A percentile compares a stretch with the other conserved stretches of the same genome.
Conservation (phyloP, 352 stramenopile genomes). For the Globisporangium mamillatum region DNA sequence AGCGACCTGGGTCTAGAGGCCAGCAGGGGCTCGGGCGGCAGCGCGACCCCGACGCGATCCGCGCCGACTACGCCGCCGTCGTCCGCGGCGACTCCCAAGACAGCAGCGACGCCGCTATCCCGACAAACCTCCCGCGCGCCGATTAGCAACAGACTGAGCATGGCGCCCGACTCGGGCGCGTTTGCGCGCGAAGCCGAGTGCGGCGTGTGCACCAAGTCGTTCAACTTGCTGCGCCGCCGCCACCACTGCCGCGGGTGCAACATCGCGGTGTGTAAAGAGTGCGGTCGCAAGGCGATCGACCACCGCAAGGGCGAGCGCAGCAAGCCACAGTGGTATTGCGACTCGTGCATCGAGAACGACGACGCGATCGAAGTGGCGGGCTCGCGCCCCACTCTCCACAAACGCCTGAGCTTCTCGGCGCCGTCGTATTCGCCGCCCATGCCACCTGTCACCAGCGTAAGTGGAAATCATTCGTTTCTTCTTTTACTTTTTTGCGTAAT, state of each 20-base stretch:
- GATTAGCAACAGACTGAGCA: conserved; percentile 34
- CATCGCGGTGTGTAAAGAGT: conserved; percentile 84
- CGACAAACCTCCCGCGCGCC: conserved; percentile 22
- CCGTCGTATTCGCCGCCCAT: conserved; percentile 31
- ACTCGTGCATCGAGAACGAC: conserved; percentile 60
- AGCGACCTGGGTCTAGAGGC: conserved; percentile 19
- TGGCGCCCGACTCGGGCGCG: conserved; percentile 33
- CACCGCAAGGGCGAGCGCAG: conserved; percentile 43
- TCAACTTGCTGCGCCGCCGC: conserved; percentile 77
- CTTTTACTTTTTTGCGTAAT: not conserved
- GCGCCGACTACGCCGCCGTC: conserved; percentile 15
- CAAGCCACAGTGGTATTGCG: conserved; percentile 80
- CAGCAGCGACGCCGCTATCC: conserved; percentile 5
- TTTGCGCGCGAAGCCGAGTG: conserved; percentile 78
- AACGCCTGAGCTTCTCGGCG: conserved; percentile 65
- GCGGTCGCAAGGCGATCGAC: conserved; percentile 74
- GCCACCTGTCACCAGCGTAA: conserved; percentile 48
- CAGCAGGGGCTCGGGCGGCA: conserved; percentile 12
- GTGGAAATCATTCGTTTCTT: conserved; percentile 11
- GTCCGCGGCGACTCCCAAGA: conserved; percentile 4
- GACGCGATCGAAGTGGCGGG: conserved; percentile 65
- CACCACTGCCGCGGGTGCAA: conserved; percentile 85
- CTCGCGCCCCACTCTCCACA: conserved; percentile 41
- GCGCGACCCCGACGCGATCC: conserved; percentile 12
- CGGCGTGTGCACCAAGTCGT: conserved; percentile 71